Base-by-base conservation (phyloP, 1,284 basidiomycete genomes). In the Xanthoconium separans region DNA sequence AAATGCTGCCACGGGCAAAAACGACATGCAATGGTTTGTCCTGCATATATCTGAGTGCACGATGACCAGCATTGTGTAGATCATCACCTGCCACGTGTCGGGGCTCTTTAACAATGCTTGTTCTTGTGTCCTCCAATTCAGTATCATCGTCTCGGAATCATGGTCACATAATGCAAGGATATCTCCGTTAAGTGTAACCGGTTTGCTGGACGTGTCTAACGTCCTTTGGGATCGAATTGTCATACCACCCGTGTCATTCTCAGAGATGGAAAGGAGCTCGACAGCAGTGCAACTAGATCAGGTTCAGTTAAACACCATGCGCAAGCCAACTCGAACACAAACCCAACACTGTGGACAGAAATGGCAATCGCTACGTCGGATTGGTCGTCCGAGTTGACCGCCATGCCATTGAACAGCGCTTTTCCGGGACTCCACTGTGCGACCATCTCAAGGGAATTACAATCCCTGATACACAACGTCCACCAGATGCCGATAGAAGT, bases 401-500 rank as follows among this genome's bases (percentile, higher is more conserved):
- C 71, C 47, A 83, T 70, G 1, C 76, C 77, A 36, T 71, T 75
- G 58, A 84, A 79, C 12, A 84, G 63, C 0, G 75, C 77, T 15
- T 79, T 78, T 53, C 75, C 74, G 0, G 77, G 80, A 30, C 72
- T 76, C 84, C 84, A 87, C 46, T 79, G 72, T 1, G 65, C 75
- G 42, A 72, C 56, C 8, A 54, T 49, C n/a, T 47, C 47, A 29
- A 71, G 55, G 15, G 52, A 59, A 57, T 53, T 47, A 29, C 80
- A 61, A 53, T 81, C 74, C 81, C 85, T 84, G 27, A 83, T 65
- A 2, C 73, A 72, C 47, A 87, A 63, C 24, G 73, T 70, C 30
- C 73, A 74, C 84, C 84, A 87, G 45, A 87, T 79, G 6, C 77
- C 76, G 55, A 80, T 78, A 10, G 82, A 82, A 10, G 82, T 73